Base-by-base conservation (phyloP, 768 basidiomycete species). In the Terana coerulea region DNA sequence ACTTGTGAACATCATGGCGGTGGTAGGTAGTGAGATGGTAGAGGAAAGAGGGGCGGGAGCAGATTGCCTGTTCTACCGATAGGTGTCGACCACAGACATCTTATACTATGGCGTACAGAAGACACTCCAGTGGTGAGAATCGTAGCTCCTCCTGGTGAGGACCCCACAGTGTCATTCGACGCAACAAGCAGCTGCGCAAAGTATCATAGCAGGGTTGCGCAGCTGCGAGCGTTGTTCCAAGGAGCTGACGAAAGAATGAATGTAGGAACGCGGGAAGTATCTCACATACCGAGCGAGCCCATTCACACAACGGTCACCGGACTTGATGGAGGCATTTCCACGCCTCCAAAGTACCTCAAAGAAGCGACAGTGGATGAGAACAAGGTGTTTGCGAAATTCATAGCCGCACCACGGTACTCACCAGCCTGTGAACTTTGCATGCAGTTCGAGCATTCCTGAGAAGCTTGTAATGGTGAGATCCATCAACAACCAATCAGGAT, bases 1-100 rank as follows among this genome's bases (percentile, higher is more conserved):
- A 48, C 57, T 56, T 42, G 57, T 51, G 59, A 69, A 67, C 59
- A 69, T 63, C 60, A 64, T 66, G 14, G 34, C 47, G 28, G 39
- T 19, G 17, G 51, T 62, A 25, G 36, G 51, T 43, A 15, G 42
- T 44, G 5, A 19, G 21, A 30, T 21, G 40, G 24, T 14, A 25
- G 33, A 15, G 19, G 26, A 43, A 30, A 30, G 39, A 39, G 22
- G 45, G 33, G 42, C 22, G 48, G 34, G 50, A 49, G 33, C 34
- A 39, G 40, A 46, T 19, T 34, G 43, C 39, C 33, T 49, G 37
- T 33, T 22, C 28, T 44, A 19, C 43, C 5, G 17, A 24, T 8
- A 6, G 25, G 19, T 42, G 44, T 52, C 44, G 44, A 52, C 34
- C 45, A 34, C 45, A 33, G 21, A 8, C 31, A 19, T 53, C 41